phyloP scores from a whole-genome alignment of 305 asterid genomes.

The Plantago lanceolata region DNA sequence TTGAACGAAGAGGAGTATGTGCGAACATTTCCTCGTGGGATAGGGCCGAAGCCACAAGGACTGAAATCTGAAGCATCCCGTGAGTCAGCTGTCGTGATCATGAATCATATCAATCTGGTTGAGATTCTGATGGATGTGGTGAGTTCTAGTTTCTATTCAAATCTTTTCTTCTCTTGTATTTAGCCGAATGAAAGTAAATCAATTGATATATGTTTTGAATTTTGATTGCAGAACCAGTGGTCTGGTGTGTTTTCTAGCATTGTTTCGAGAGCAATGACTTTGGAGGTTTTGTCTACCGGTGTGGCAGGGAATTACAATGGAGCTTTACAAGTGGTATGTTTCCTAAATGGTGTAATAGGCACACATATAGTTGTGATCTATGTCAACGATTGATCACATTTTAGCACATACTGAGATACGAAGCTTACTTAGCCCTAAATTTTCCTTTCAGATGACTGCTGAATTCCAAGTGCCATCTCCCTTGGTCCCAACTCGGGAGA shows the following conservation, averaged over 20 bases:
- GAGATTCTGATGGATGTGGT: constrained; percentile 78
- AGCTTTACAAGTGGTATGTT: constrained; percentile 66
- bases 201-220: neutral
- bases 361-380: neutral
- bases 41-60: constrained; percentile 73
- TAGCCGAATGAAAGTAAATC: neutral
- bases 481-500: constrained; percentile 82
- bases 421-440: neutral
- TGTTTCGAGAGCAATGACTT: constrained; percentile 57
- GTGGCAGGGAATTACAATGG: constrained; percentile 73
- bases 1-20: constrained; percentile 66
- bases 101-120: constrained; percentile 71
- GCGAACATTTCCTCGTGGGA: constrained; percentile 70
- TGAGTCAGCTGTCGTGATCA: constrained; percentile 75
- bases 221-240: constrained; percentile 56
- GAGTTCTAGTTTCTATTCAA: constrained; percentile 1
- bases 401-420: neutral
- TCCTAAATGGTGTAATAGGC: too few species aligned
- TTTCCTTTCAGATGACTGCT: constrained; percentile 66
- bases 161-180: neutral
- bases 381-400: neutral
- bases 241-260: constrained; percentile 56
- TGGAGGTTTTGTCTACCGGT: constrained; percentile 70
- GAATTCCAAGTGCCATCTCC: constrained; percentile 95
- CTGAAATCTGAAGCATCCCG: constrained; percentile 77